These are phyloP conservation scores for Mycothermus thermophilus DNA, from an alignment of 495 filamentous ascomycete species.

Conservation along the genomic window DNA sequence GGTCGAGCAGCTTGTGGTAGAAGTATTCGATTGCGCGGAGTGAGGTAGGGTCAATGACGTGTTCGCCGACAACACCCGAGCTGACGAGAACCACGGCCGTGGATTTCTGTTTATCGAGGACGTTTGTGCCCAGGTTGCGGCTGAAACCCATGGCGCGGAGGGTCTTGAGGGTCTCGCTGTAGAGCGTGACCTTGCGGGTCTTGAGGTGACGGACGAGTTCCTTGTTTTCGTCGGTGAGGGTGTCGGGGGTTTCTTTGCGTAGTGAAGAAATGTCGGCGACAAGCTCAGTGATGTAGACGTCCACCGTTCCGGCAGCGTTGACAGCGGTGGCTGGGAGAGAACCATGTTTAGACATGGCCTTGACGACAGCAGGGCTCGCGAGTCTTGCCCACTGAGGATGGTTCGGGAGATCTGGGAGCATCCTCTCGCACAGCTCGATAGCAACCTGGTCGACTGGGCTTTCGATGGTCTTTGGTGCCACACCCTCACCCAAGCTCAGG, in stretches of 20 bases:
- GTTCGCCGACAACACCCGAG: slow-evolving; percentile 11
- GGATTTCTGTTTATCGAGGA: slow-evolving; percentile 57
- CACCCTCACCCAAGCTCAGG: background rate
- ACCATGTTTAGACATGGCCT: slow-evolving; percentile 33
- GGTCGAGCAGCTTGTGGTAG: slow-evolving; percentile 62
- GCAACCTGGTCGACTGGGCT: slow-evolving; percentile 35
- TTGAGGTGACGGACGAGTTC: slow-evolving; percentile 73
- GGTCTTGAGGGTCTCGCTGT: slow-evolving; percentile 69
- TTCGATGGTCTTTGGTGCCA: slow-evolving; percentile 1
- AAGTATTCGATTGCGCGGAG: slow-evolving; percentile 46
- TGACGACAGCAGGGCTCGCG: slow-evolving; percentile 49
- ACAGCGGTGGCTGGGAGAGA: slow-evolving; percentile 37
- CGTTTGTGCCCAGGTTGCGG: slow-evolving; percentile 54
- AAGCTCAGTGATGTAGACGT: slow-evolving; percentile 52
- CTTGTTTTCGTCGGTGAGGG: slow-evolving; percentile 70
- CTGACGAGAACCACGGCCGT: slow-evolving; percentile 48
- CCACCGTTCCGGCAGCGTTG: slow-evolving; percentile 45
- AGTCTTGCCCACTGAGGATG: slow-evolving; percentile 49
- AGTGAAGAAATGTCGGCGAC: slow-evolving; percentile 54
- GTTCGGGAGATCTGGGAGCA: slow-evolving; percentile 40
- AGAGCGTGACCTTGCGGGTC: slow-evolving; percentile 76
- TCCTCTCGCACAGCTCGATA: slow-evolving; percentile 36
- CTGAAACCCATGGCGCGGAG: slow-evolving; percentile 81
- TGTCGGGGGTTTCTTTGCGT: slow-evolving; percentile 63
- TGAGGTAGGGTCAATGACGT: slow-evolving; percentile 1